These are phyloP conservation scores for Erodium moschatum DNA, from an alignment of 441 rosid genomes.

Conservation along the genomic window DNA sequence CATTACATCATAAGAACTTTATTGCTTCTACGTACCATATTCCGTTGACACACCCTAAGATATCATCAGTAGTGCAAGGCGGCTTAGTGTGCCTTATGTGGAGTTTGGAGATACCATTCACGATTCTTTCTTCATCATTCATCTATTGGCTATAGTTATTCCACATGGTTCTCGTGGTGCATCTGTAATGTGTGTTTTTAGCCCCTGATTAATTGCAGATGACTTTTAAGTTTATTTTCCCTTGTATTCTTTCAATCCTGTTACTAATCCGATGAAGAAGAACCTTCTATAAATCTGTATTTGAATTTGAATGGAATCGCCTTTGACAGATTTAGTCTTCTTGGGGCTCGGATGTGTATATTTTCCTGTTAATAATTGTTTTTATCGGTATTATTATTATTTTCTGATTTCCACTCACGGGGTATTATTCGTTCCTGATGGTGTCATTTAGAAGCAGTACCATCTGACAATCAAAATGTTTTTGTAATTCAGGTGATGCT, in stretches of 20 bases:
- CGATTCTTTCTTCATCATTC: neutral
- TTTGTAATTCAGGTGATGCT: constrained; percentile 59
- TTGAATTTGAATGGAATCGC: neutral
- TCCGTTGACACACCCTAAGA: neutral
- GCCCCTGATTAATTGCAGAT: neutral
- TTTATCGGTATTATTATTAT: neutral
- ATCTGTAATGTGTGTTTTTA: neutral
- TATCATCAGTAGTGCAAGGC: neutral
- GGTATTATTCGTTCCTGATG: neutral
- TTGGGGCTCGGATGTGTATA: neutral
- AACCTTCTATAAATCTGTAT: neutral
- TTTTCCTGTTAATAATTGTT: neutral
- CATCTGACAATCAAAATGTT: neutral
- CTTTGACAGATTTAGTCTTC: neutral
- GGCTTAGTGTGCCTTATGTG: neutral
- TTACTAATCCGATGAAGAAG: neutral
- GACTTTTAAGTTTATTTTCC: neutral
- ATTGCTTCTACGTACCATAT: neutral
- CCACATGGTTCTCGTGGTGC: neutral
- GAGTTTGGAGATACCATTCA: neutral
- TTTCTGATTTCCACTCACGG: neutral
- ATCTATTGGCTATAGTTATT: neutral
- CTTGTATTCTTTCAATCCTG: neutral
- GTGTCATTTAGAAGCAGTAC: neutral
- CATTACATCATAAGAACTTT: neutral